Conservation (phyloP, 257 asterid species). For the Solanum pinnatisectum region DNA sequence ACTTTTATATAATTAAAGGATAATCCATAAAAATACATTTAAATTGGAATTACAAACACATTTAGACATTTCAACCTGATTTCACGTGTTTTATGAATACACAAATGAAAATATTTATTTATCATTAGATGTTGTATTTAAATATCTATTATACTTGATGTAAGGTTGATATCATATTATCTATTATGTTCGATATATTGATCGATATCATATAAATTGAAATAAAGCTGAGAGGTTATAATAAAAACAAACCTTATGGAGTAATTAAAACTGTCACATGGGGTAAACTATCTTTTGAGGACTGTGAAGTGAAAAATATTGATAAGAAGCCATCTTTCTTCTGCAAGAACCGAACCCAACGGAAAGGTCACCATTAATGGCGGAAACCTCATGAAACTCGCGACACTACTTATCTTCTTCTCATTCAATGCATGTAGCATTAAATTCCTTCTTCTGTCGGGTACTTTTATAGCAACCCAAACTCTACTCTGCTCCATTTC, state of each 20-base stretch:
- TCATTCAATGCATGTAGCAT: not conserved
- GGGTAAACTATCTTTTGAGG: not conserved
- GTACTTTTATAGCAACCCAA: not conserved
- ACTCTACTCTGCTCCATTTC: not conserved
- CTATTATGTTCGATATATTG: too few species aligned
- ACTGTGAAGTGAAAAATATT: not conserved
- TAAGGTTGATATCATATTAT: too few species aligned
- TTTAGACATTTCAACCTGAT: too few species aligned
- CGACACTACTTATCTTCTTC: not conserved
- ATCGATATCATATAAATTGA: too few species aligned
- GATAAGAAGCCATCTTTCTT: not conserved
- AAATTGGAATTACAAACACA: too few species aligned
- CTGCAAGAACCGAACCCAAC: not conserved
- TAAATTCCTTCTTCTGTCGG: not conserved
- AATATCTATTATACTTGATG: too few species aligned
- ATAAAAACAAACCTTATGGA: not conserved
- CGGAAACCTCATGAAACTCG: not conserved
- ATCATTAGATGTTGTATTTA: too few species aligned
- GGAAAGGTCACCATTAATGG: not conserved
- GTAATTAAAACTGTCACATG: not conserved
- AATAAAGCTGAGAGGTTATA: rapidly evolving
- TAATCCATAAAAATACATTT: too few species aligned
- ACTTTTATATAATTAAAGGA: too few species aligned
- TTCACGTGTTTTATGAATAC: too few species aligned
- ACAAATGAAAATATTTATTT: too few species aligned